Conservation (phyloP, 768 basidiomycete genomes). For the Glaciozyma martinii region DNA sequence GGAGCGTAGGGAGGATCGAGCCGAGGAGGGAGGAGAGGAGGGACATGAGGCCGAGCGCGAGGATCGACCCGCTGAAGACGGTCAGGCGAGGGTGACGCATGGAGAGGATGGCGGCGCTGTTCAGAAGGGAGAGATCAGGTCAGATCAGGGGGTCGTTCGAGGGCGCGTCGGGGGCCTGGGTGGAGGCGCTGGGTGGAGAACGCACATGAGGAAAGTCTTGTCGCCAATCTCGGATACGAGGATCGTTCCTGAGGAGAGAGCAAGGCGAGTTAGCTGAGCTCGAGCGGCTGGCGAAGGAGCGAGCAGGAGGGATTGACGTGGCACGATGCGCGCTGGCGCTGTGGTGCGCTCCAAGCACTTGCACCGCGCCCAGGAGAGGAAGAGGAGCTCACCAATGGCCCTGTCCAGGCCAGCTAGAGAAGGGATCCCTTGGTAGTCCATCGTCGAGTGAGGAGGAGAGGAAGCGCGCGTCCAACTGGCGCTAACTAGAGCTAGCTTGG, state of each 20-base stretch:
- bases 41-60: constrained; percentile 84
- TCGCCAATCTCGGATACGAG: constrained; percentile 76
- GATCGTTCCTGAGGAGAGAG: constrained; percentile 7
- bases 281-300: background rate
- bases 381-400: background rate
- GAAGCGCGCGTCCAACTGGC: no score
- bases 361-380: background rate
- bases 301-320: background rate
- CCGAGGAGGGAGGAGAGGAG: constrained; percentile 89
- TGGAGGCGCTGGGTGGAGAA: background rate
- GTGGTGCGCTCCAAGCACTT: background rate
- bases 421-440: background rate
- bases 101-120: constrained; percentile 61
- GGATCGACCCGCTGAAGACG: constrained; percentile 82
- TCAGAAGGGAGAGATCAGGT: background rate
- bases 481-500: no score
- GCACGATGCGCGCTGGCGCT: background rate
- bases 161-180: background rate
- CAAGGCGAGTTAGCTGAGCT: background rate
- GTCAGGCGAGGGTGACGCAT: constrained; percentile 72
- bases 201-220: constrained; percentile 69
- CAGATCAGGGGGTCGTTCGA: background rate
- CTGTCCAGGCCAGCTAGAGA: background rate
- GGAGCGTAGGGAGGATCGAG: constrained; percentile 71
- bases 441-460: background rate